Conservation (phyloP, 2,329 filamentous ascomycete genomes). For the Penicillium sp. region DNA sequence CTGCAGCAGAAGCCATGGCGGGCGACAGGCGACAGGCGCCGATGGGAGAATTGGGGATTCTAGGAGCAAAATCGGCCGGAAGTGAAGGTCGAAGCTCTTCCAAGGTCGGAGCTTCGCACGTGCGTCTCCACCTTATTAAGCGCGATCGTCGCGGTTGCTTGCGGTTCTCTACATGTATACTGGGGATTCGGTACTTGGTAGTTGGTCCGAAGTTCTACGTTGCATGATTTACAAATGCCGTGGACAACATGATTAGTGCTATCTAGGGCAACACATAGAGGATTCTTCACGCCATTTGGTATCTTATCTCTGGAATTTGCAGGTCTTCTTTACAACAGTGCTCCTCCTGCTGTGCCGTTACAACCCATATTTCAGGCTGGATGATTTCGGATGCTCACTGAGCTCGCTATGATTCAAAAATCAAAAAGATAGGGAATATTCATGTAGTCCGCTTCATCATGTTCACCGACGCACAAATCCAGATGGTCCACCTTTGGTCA, state of each 20-base stretch:
- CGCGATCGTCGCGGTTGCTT: conserved; percentile 4
- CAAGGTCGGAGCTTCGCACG: conserved; percentile 21
- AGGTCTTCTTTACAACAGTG: too few relatives aligned
- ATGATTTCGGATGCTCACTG: too few relatives aligned
- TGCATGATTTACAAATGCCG: too few relatives aligned
- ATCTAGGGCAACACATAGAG: too few relatives aligned
- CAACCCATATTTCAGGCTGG: too few relatives aligned
- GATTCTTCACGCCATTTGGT: too few relatives aligned
- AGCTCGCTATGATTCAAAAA: conserved; percentile 7
- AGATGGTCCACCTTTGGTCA: conserved; percentile 35
- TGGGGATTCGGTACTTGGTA: not conserved
- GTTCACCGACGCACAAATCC: conserved; percentile 39
- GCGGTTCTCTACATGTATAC: conserved; percentile 6
- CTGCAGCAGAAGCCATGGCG: conserved; percentile 39
- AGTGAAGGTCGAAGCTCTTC: conserved; percentile 15
- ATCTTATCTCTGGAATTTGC: too few relatives aligned
- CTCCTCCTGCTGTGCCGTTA: too few relatives aligned
- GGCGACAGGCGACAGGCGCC: conserved; percentile 14
- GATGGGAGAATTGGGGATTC: conserved; percentile 9
- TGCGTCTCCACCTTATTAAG: conserved; percentile 26
- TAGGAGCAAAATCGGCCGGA: conserved; percentile 11
- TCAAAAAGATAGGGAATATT: too few relatives aligned
- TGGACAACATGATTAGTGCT: too few relatives aligned
- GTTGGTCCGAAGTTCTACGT: not conserved
- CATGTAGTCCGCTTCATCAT: not conserved